Conservation (phyloP, 192 early-diverging fungal species). For the Allomyces macrogynus region DNA sequence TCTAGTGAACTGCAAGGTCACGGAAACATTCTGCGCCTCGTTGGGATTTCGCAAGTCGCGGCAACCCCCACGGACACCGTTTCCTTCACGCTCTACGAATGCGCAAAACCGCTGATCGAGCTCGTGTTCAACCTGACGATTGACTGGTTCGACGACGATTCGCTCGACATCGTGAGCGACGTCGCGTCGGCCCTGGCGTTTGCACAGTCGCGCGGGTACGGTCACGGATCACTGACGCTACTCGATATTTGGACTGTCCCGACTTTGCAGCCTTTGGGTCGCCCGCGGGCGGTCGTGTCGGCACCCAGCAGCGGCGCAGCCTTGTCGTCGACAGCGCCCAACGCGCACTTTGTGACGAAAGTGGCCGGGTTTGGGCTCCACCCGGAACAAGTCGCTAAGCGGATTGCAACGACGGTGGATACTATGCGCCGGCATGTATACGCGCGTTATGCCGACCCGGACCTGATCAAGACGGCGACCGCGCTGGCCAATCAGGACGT, state of each 20-base stretch:
- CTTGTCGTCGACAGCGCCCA: too few relatives aligned
- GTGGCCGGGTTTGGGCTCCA: too few relatives aligned
- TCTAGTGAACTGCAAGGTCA: too few relatives aligned
- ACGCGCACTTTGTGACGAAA: too few relatives aligned
- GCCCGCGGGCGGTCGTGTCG: background rate
- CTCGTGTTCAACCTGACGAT: background rate
- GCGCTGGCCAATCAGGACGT: too few relatives aligned
- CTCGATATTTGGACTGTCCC: background rate
- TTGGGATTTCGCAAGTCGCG: too few relatives aligned
- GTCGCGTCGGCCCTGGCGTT: background rate
- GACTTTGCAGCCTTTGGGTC: background rate
- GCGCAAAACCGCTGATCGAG: background rate
- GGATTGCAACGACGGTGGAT: background rate
- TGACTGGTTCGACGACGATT: conserved; percentile 1
- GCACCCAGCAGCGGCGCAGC: background rate
- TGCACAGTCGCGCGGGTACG: background rate
- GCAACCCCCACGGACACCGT: too few relatives aligned
- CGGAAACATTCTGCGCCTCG: too few relatives aligned
- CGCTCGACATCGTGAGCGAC: background rate
- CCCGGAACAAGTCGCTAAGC: background rate
- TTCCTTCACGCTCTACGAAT: too few relatives aligned
- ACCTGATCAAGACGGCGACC: too few relatives aligned
- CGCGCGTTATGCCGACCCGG: background rate
- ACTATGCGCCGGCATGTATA: background rate
- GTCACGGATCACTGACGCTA: background rate